Conservation (phyloP, 1,139 yeast species). For the Candida pseudocylindracea region DNA sequence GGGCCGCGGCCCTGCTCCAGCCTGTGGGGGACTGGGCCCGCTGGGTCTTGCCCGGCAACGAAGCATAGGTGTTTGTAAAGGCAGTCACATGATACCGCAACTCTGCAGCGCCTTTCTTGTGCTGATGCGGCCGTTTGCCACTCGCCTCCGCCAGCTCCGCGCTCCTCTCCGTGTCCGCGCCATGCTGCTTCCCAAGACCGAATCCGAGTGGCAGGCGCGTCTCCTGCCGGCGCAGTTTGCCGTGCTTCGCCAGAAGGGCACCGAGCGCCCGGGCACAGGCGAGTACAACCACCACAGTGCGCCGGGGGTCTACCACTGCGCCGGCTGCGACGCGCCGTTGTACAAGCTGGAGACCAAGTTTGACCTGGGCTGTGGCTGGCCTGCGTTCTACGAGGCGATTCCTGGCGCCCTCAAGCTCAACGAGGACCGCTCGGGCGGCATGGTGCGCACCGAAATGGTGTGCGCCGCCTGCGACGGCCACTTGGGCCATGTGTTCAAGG, state of each 20-base stretch:
- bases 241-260: constrained; percentile 58
- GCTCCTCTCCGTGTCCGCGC: no score
- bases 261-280: constrained; percentile 72
- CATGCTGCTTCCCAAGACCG: constrained; percentile 13
- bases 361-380: constrained; percentile 94
- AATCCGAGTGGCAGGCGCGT: constrained; percentile 62
- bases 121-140: no score
- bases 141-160: no score
- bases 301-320: constrained; percentile 59
- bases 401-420: constrained; percentile 52
- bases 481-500: constrained; percentile 81
- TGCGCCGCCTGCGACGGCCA: constrained; percentile 87
- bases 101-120: no score
- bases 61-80: no score
- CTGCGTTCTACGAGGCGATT: constrained; percentile 78
- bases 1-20: no score
- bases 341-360: constrained; percentile 69
- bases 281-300: constrained; percentile 28
- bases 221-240: constrained; percentile 59
- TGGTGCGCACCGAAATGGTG: constrained; percentile 71
- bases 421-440: constrained; percentile 45
- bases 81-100: no score
- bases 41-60: no score
- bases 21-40: no score
- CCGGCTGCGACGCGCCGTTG: constrained; percentile 62